Base-by-base conservation (phyloP, 1,284 basidiomycete genomes). In the Boletellus deceptivus region DNA sequence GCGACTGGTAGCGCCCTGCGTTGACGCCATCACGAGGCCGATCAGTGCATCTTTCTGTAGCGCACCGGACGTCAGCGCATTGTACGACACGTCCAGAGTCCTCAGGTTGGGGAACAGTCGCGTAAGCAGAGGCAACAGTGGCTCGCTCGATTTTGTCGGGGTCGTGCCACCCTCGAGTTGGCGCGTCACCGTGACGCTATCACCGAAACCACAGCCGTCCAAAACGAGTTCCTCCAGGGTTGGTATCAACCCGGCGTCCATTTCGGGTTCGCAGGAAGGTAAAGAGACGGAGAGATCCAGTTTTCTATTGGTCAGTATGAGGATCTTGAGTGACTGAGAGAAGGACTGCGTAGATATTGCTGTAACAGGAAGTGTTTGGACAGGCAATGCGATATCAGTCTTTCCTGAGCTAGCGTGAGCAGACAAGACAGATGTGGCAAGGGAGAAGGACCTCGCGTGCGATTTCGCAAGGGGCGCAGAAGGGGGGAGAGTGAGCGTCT, bases 11-110 rank as follows among this genome's bases (percentile, higher is more conserved):
- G 31, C 29, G 38, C 55, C 50, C 36, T 50, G 50, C 1, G 47
- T 8, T 13, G 72, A 68, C 4, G 75, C 66, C 42, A 88, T 71
- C 36, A 88, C 72, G 10, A 89, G 68, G 6, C 54, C 50, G 0
- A 73, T 67, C 40, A 89, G 67, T 0, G 70, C 70, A 2, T 76
- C 75, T 9, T 71, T 63, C 3, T 73, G 70, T 7, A 89, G 62
- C 3, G 79, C 74, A 0, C 72, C 69, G 43, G 76, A 79, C 1
- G 82, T 83, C 11, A 91, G 63, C 1, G 67, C 59, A 58, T 91
- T 91, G 64, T 86, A 85, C n/a, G 85, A 84, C 45, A 91, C 69
- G 55, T 90, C 84, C 27, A 91, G 74, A 9, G 76, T 81, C 37
- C 72, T 73, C 46, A 91, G 61, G 55, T 76, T 77, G 3, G 89